Base-by-base conservation (phyloP, 345 rosid species). In the Gossypioides kirkii region DNA sequence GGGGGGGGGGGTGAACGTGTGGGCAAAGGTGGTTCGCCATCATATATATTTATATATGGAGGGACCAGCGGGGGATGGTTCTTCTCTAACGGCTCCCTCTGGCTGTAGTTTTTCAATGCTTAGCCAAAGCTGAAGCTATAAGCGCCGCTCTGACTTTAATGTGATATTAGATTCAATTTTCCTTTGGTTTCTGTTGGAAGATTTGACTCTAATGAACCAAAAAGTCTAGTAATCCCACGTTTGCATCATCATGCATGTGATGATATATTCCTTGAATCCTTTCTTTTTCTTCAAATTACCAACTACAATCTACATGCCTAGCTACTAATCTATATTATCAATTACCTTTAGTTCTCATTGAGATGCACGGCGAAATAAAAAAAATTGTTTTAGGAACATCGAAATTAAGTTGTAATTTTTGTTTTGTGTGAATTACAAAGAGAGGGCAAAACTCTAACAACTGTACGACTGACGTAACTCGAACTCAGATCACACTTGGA, bases 101-200 rank as follows among this genome's bases (percentile, higher is more conserved):
- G 70, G 11, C 32, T 66, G 38, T 45, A 10, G 4, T 1, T 47
- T 52, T 25, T 50, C 23, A 67, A 47, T 16, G 54, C 32, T 10
- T 10, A 36, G 49, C 49, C 49, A 14, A 47, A 47, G 52, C 55
- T n/a, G 18, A 52, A 52, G 52, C 53, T 43, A 22, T n/a, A 41
- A 69, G 41, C 62, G 71, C 79, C 74, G 70, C 69, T 61, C 32
- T 74, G 4, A 16, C n/a, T 28, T 2, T 10, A 60, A 60, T 28
- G 42, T 60, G 38, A 10, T 14, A 6, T 28, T 16, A 28, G 42
- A 32, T 28, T 28, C 42, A 60, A 28, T 26, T 60, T 28, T 60
- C 42, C 14, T 60, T 14, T 60, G 64, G 7, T 60, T 13, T 6
- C 11, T 26, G 41, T 60, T 60, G 18, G 18, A 28, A 26, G 42